phyloP scores from a whole-genome alignment of 345 rosid species.

The Brassica juncea region DNA sequence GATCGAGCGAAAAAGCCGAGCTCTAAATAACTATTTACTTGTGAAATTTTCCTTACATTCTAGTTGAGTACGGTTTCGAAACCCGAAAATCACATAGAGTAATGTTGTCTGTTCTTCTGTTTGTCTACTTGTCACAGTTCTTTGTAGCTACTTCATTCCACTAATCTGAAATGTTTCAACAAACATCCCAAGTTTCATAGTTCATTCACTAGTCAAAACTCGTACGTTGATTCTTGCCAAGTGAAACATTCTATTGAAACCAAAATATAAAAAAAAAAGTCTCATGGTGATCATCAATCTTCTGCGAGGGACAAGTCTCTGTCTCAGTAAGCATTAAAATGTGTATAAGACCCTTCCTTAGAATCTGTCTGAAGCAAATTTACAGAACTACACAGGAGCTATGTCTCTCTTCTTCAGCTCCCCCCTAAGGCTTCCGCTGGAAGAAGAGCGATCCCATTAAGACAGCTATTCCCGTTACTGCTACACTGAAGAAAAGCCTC shows the following conservation, averaged over 20 bases:
- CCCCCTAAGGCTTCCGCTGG: slow-evolving; percentile 56
- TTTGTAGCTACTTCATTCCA: slow-evolving; percentile 1
- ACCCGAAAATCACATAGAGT: slow-evolving; percentile 8
- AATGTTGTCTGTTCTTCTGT: slow-evolving; percentile 18
- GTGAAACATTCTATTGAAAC: slow-evolving; percentile 10
- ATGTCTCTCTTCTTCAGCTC: slow-evolving; percentile 23
- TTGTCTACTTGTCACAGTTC: slow-evolving; percentile 6
- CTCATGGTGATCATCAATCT: slow-evolving; percentile 31
- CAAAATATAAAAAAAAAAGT: slow-evolving; percentile 10
- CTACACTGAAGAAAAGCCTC: slow-evolving; percentile 75
- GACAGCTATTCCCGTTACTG: slow-evolving; percentile 90
- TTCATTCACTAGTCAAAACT: no score
- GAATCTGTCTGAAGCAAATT: slow-evolving; percentile 28
- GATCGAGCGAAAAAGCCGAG: slow-evolving; percentile 38
- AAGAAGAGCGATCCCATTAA: slow-evolving; percentile 80
- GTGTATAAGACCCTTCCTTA: slow-evolving; percentile 10
- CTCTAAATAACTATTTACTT: slow-evolving; percentile 21
- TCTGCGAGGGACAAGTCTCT: slow-evolving; percentile 1
- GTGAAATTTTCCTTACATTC: slow-evolving; percentile 4
- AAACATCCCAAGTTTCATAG: no score
- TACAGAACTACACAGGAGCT: slow-evolving; percentile 38
- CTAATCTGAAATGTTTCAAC: slow-evolving; percentile 1
- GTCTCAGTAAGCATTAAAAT: slow-evolving; percentile 35
- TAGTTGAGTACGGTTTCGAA: not conserved
- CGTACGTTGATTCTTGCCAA: no score